These are phyloP conservation scores for Pseudogymnoascus pannorum DNA, from an alignment of 2,329 filamentous ascomycete genomes.

Conservation along the genomic window DNA sequence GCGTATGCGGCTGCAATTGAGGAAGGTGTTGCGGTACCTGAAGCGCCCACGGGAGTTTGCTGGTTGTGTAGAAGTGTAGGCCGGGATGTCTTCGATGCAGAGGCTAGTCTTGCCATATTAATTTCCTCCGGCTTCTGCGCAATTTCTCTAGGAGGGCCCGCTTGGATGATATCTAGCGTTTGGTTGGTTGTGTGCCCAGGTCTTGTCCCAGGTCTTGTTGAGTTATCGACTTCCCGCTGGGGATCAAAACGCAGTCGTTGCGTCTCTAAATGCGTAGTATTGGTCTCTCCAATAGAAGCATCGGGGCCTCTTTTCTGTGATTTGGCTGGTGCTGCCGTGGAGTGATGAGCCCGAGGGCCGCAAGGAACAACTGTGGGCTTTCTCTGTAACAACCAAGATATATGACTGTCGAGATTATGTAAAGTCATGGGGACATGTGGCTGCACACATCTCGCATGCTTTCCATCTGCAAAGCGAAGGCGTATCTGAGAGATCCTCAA, in stretches of 20 bases:
- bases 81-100: slow-evolving; percentile 20
- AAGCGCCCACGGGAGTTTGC: background rate
- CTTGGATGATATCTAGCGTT: slow-evolving; percentile 20
- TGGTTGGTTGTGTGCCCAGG: slow-evolving; percentile 20
- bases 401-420: slow-evolving; percentile 29
- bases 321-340: background rate
- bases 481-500: background rate
- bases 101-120: slow-evolving; percentile 27
- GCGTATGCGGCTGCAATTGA: background rate
- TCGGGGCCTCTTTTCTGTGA: background rate
- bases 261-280: background rate
- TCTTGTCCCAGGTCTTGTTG: background rate
- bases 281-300: background rate
- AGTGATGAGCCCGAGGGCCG: background rate
- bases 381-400: slow-evolving; percentile 28
- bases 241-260: slow-evolving; percentile 14
- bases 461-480: background rate
- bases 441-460: slow-evolving; percentile 14
- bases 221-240: slow-evolving; percentile 2
- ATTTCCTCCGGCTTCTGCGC: slow-evolving; percentile 13
- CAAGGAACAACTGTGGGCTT: slow-evolving; percentile 17
- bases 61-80: slow-evolving; percentile 19
- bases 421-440: slow-evolving; percentile 28
- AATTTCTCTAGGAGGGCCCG: slow-evolving; percentile 18
- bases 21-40: slow-evolving; percentile 23